phyloP scores from a whole-genome alignment of 768 basidiomycete genomes.

The Lactifluus piperatus region DNA sequence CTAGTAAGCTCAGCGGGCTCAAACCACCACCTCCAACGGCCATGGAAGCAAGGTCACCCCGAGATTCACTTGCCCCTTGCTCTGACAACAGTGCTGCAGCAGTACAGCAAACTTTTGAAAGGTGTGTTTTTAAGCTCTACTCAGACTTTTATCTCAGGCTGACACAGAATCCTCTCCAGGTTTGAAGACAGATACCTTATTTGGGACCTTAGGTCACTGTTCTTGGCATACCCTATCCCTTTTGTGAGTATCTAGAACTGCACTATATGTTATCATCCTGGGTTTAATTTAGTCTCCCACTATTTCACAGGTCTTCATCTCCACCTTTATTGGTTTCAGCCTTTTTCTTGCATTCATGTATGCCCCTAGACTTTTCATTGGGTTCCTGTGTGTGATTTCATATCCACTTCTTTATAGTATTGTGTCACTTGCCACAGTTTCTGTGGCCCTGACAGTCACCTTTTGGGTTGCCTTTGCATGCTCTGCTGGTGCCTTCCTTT shows the following conservation, averaged over 20 bases:
- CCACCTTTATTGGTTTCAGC: constrained; percentile 8
- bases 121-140: not conserved
- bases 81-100: constrained; percentile 12
- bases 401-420: not conserved
- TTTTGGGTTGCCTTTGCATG: constrained; percentile 11
- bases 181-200: constrained; percentile 14
- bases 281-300: not conserved
- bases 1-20: too few species aligned
- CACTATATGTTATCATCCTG: not conserved
- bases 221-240: constrained; percentile 5
- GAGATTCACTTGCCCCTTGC: constrained; percentile 10
- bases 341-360: constrained; percentile 19
- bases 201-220: not conserved
- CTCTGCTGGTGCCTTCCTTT: constrained; percentile 8
- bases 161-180: not conserved
- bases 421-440: constrained; percentile 8
- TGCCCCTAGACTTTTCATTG: not conserved
- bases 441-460: constrained; percentile 1
- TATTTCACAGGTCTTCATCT: constrained; percentile 3
- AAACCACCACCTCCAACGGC: too few species aligned
- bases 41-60: not conserved
- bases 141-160: not conserved
- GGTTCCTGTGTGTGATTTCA: not conserved
- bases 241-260: constrained; percentile 2
- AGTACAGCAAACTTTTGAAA: constrained; percentile 5